Conservation (phyloP, 441 rosid genomes). For the Melastoma candidum region DNA sequence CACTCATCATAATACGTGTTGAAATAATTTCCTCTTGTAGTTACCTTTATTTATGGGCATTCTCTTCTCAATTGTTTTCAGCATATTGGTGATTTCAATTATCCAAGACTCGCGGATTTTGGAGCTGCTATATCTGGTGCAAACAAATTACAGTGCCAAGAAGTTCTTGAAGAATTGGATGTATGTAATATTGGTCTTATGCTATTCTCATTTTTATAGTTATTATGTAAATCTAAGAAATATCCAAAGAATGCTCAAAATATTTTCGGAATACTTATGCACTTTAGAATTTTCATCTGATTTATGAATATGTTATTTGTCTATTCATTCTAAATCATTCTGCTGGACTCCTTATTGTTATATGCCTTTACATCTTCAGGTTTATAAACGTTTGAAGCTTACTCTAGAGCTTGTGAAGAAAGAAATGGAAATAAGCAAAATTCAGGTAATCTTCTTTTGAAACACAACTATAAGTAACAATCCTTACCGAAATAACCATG, state of each 20-base stretch:
- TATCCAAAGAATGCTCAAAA: too few relatives aligned
- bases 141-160: conserved; percentile 75
- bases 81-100: conserved; percentile 94
- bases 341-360: too few relatives aligned
- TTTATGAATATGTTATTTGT: too few relatives aligned
- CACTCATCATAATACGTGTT: not conserved
- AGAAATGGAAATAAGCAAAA: conserved; percentile 88
- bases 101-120: conserved; percentile 88
- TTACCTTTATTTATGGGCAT: conserved; percentile 6
- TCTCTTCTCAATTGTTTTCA: conserved; percentile 24
- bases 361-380: conserved; percentile 26
- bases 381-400: conserved; percentile 67
- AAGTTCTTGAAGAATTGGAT: conserved; percentile 97
- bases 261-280: too few relatives aligned
- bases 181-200: conserved; percentile 35
- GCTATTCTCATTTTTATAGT: not conserved
- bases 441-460: conserved; percentile 45
- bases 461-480: too few relatives aligned
- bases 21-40: not conserved
- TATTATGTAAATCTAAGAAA: too few relatives aligned
- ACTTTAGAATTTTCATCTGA: too few relatives aligned
- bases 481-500: too few relatives aligned
- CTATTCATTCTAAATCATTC: too few relatives aligned
- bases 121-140: conserved; percentile 99
- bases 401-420: conserved; percentile 67